These are phyloP conservation scores for Leccinum broughii DNA, from an alignment of 768 basidiomycete genomes.

Conservation along the genomic window DNA sequence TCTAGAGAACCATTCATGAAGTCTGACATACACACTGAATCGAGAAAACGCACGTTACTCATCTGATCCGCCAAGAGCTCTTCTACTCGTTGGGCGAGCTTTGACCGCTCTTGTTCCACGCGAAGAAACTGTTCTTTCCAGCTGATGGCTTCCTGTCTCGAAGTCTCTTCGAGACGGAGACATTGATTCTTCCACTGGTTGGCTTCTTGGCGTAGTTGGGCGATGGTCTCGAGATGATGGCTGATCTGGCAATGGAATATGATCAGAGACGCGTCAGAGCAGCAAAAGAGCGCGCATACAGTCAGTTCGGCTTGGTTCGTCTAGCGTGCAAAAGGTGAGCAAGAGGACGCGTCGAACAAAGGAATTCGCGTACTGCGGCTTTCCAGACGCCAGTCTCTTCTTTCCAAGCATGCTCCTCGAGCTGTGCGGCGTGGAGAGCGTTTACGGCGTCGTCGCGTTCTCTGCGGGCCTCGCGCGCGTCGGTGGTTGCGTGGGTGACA, in stretches of 20 bases:
- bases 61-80: slow-evolving; percentile 55
- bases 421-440: slow-evolving; percentile 42
- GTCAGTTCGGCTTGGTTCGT: slow-evolving; percentile 56
- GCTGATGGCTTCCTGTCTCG: slow-evolving; percentile 53
- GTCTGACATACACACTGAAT: not conserved
- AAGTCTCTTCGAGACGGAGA: slow-evolving; percentile 45
- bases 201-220: slow-evolving; percentile 62
- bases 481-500: slow-evolving; percentile 47
- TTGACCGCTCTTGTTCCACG: slow-evolving; percentile 67
- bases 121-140: slow-evolving; percentile 83
- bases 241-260: slow-evolving; percentile 42
- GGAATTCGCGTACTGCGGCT: slow-evolving; percentile 45
- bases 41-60: slow-evolving; percentile 37
- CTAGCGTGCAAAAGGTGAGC: slow-evolving; percentile 31
- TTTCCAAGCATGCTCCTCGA: slow-evolving; percentile 52
- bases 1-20: slow-evolving; percentile 13
- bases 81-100: slow-evolving; percentile 56
- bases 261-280: not conserved
- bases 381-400: slow-evolving; percentile 42
- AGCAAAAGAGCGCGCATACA: slow-evolving; percentile 36
- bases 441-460: slow-evolving; percentile 54
- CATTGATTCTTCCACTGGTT: slow-evolving; percentile 74
- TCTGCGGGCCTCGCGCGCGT: slow-evolving; percentile 46
- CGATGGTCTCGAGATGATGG: slow-evolving; percentile 60
- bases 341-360: slow-evolving; percentile 11